Percentiles rank a stretch among this genome's conserved stretches.
Conservation (phyloP, 805 yeast genomes). For the Spathaspora arborariae region DNA sequence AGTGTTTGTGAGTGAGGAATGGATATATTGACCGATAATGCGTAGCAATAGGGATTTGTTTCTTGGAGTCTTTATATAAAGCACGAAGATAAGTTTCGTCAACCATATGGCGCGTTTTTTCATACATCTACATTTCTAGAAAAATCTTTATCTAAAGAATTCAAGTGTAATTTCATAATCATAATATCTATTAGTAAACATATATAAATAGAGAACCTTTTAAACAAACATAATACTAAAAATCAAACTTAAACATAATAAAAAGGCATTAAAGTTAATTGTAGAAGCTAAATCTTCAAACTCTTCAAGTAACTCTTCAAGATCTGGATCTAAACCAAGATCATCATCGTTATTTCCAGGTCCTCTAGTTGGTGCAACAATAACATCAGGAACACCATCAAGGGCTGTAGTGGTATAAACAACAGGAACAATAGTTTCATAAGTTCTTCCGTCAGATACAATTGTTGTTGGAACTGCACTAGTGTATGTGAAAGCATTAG, state of each 20-base stretch:
- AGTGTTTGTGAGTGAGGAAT: no score
- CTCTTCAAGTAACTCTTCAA: background rate
- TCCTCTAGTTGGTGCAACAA: background rate
- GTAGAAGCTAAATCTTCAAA: background rate
- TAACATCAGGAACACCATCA: background rate
- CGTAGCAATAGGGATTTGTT: no score
- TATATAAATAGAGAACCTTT: background rate
- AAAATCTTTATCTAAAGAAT: no score
- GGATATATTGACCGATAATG: no score
- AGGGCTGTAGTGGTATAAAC: background rate
- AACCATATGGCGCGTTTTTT: no score
- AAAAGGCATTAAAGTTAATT: background rate
- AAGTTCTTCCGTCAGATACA: background rate
- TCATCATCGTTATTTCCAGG: background rate
- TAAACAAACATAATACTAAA: background rate
- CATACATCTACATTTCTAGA: no score
- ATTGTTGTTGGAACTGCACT: background rate
- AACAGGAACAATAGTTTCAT: background rate
- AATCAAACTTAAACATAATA: background rate
- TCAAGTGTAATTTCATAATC: no score
- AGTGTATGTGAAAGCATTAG: background rate
- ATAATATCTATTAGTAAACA: background rate
- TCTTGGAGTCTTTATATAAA: no score
- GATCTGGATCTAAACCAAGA: background rate
- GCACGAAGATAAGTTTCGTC: no score